These are phyloP conservation scores for Exsudoporus frostii DNA, from an alignment of 768 basidiomycete species.

Conservation along the genomic window DNA sequence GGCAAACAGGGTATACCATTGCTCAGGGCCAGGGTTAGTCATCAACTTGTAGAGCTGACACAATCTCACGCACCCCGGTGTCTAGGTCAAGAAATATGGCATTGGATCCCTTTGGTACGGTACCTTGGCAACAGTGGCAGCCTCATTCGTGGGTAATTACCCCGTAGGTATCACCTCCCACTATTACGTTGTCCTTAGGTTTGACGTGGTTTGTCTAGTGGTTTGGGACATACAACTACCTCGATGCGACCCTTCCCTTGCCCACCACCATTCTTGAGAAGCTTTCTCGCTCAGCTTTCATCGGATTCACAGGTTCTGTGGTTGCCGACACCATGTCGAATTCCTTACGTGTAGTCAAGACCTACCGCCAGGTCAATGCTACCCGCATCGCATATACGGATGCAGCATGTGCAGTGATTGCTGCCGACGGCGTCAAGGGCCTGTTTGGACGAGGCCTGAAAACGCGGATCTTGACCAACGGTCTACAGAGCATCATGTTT, in stretches of 20 bases:
- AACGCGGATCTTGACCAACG: conserved; percentile 87
- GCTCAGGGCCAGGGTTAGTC: conserved; percentile 58
- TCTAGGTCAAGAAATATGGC: conserved; percentile 70
- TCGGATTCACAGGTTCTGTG: conserved; percentile 86
- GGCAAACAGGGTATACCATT: conserved; percentile 68
- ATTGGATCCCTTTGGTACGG: conserved; percentile 85
- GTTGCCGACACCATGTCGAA: conserved; percentile 85
- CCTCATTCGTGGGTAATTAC: conserved; percentile 91
- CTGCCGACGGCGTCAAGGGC: conserved; percentile 70
- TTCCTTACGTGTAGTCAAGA: conserved; percentile 90
- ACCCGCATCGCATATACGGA: conserved; percentile 74
- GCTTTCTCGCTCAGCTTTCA: conserved; percentile 79
- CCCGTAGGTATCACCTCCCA: conserved; percentile 49
- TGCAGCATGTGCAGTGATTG: conserved; percentile 75
- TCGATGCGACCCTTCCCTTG: conserved; percentile 58
- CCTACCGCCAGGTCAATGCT: conserved; percentile 89
- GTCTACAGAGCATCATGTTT: conserved; percentile 90
- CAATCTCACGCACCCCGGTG: background rate
- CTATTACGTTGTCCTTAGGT: background rate
- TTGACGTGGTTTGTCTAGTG: conserved; percentile 45
- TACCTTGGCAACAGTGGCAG: conserved; percentile 86
- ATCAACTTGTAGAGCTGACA: background rate
- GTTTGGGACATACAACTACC: conserved; percentile 85
- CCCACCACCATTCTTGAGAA: conserved; percentile 52
- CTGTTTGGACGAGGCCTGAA: conserved; percentile 88